These are phyloP conservation scores for Agaricus blazei DNA, from an alignment of 768 basidiomycete species.

Conservation along the genomic window DNA sequence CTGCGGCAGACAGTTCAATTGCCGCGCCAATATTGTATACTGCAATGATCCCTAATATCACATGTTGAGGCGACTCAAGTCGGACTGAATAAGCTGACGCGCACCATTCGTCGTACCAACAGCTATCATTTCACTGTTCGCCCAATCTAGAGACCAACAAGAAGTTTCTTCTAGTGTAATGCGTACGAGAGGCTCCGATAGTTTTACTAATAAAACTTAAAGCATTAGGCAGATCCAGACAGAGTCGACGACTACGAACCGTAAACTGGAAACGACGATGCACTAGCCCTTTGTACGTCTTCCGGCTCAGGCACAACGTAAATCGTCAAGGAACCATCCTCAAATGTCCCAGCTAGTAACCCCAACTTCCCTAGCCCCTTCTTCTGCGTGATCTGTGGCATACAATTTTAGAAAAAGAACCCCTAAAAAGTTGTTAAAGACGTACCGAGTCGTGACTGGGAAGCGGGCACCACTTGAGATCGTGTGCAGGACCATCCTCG, in stretches of 20 bases:
- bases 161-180: constrained; percentile 72
- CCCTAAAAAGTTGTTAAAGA: neutral
- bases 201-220: constrained; percentile 36
- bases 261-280: constrained; percentile 36
- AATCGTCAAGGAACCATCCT: constrained; percentile 80
- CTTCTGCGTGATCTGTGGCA: constrained; percentile 9
- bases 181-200: constrained; percentile 61
- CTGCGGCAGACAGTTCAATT: constrained; percentile 25
- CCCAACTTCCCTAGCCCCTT: constrained; percentile 60
- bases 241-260: constrained; percentile 30
- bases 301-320: constrained; percentile 77
- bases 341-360: constrained; percentile 77
- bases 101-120: constrained; percentile 83
- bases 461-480: constrained; percentile 90
- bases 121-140: constrained; percentile 76
- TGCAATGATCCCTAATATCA: constrained; percentile 43
- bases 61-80: constrained; percentile 4
- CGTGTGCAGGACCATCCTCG: constrained; percentile 74
- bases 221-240: neutral
- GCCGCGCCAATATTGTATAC: constrained; percentile 49
- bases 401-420: neutral
- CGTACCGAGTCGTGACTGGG: constrained; percentile 64
- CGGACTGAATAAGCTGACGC: neutral
- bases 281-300: constrained; percentile 32
- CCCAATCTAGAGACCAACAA: constrained; percentile 88